Conservation (phyloP, 257 asterid genomes). For the Solanum habrochaites region DNA sequence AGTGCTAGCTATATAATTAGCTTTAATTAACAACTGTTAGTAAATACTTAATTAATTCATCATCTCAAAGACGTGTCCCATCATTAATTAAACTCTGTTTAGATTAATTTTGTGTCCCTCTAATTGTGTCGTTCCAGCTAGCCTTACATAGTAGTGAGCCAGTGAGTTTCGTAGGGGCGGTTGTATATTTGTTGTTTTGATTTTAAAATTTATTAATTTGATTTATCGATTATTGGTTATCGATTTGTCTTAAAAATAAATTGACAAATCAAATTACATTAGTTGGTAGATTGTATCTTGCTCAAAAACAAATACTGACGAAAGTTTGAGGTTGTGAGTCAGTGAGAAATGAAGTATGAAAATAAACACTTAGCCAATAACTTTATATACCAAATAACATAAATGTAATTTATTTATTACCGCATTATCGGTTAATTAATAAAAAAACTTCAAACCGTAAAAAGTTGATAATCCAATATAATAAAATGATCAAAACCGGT, state of each 20-base stretch:
- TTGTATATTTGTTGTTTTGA: not conserved
- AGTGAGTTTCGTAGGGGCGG: too few relatives aligned
- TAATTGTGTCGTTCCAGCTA: not conserved
- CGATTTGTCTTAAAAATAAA: not conserved
- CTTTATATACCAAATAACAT: too few relatives aligned
- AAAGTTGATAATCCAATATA: not conserved
- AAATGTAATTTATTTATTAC: too few relatives aligned
- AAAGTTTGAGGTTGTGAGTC: not conserved
- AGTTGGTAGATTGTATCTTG: not conserved
- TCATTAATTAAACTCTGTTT: not conserved
- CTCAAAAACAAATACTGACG: not conserved
- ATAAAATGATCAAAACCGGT: not conserved
- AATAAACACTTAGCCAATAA: not conserved
- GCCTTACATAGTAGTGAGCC: not conserved
- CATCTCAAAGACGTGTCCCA: not conserved
- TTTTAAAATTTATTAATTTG: not conserved
- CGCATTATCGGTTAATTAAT: not conserved
- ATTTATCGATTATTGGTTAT: not conserved
- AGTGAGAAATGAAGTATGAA: not conserved
- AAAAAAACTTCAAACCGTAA: not conserved
- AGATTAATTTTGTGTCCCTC: not conserved
- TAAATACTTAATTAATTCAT: not conserved
- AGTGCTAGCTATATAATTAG: not conserved
- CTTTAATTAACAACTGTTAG: not conserved
- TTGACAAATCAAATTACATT: not conserved